These are phyloP conservation scores for Ammopiptanthus mongolicus DNA, from an alignment of 306 rosid species.

Conservation along the genomic window DNA sequence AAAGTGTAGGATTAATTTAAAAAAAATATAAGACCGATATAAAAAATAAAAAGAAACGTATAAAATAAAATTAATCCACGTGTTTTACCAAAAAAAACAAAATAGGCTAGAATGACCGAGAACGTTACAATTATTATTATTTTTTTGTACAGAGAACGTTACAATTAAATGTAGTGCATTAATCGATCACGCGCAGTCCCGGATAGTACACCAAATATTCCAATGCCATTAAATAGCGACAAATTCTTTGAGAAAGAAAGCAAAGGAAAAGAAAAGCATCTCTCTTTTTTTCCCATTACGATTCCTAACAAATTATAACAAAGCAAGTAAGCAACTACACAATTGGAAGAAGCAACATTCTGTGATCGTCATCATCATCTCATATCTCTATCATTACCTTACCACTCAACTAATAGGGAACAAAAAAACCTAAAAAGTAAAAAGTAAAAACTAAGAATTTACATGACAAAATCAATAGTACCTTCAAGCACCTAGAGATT, in stretches of 20 bases:
- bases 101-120: too few relatives aligned
- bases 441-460: not conserved
- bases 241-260: not conserved
- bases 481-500: not conserved
- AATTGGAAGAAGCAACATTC: slow-evolving; percentile 13
- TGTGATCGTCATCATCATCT: slow-evolving; percentile 22
- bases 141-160: too few relatives aligned
- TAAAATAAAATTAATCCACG: too few relatives aligned
- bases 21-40: too few relatives aligned
- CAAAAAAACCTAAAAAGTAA: not conserved
- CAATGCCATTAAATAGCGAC: not conserved
- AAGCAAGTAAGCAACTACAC: slow-evolving; percentile 16
- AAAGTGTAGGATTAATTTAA: too few relatives aligned
- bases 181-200: not conserved
- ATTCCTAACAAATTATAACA: not conserved
- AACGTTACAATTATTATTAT: too few relatives aligned
- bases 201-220: not conserved
- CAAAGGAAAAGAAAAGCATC: not conserved
- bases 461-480: not conserved
- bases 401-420: slow-evolving; percentile 25
- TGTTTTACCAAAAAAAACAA: too few relatives aligned
- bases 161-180: too few relatives aligned
- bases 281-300: slow-evolving; percentile 8
- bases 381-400: slow-evolving; percentile 27
- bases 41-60: too few relatives aligned